Evolutionary conservation across 73 alveolate species (phyloP), one percentile per base, ranked within the genome.

Genomic region (Breviolum minutum): DNA sequence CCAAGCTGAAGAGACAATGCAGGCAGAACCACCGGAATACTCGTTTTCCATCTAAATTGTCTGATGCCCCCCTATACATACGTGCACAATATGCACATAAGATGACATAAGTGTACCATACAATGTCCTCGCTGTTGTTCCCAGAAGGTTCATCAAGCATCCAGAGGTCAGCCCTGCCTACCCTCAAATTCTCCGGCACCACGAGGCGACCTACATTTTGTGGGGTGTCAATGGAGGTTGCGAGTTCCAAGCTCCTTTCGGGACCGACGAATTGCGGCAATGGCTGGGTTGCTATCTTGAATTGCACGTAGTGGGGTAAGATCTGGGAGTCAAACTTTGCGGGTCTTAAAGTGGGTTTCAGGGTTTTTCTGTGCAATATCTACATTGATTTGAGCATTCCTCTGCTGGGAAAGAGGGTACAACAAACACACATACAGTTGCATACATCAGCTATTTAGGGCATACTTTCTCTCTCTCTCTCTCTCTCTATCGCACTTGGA

Each of bases 221-320:
- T 92, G 98, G 98, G 98, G 98, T 54, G n/a, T n/a, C 14, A 66
- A 76, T 48, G 90, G 98, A 62, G 98, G 98, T 16, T 92, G 98
- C 80, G 98, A 92, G 29, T 64, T 92, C 91, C 89, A 54, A 12
- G 98, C 98, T 69, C 98, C 98, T 7, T 92, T 92, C 98, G 98
- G 98, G 98, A 92, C 97, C 54, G 79, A 13, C 93, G 54, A 40
- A 40, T 40, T 40, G 54, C 48, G 63, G n/a, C 63, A 77, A 77
- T 26, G 60, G 8, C 32, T 22, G 60, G 26, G 87, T 8, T 77
- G 87, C 83, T 19, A 17, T 17, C 24, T 26, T 73, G 64, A 14
- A 60, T 0, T 24, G 48, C 26, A 29, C 26, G 87, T 60, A 19
- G 14, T 8, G 87, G 87, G 87, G 7, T 20, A 20, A 69, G 80